Evolutionary conservation across 208 protist genomes (phyloP), one percentile per base, ranked within the genome.

Genomic region (Herpetomonas samuelpessoai): DNA sequence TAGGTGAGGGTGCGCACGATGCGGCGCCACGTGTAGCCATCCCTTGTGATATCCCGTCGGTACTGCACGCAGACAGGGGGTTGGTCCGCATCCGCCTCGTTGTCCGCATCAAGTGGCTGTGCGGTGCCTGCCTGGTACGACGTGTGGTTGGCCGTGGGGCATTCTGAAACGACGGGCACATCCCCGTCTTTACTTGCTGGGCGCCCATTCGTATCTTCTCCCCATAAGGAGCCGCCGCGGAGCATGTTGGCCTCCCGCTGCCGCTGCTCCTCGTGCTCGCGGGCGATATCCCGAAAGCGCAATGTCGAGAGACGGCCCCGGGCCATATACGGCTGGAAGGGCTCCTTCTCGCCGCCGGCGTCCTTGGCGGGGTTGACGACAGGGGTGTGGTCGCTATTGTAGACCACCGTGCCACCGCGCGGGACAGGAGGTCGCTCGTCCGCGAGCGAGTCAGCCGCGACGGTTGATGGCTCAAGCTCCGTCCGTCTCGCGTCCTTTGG

Each of bases 11-110:
- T 39, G 3, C 64, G 60, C 19, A 35, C 53, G 19, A 72, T 31
- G 26, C 66, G 54, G n/a, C 19, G 28, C 24, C 57, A 57, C 6
- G 35, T 68, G 57, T 69, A 39, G 21, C 70, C 70, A 49, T 77
- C 61, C 27, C 59, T 48, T 19, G 62, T 53, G 12, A 75, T 60
- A 53, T 75, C 63, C 4, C 61, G 62, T 18, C 30, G 25, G 31
- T 35, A 31, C 46, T 49, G n/a, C 35, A 79, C 62, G 0, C 35
- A 41, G 9, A 18, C 56, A 51, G 0, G n/a, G 12, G 25, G 41
- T n/a, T n/a, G n/a, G n/a, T n/a, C n/a, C n/a, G n/a, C n/a, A n/a
- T n/a, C n/a, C n/a, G n/a, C n/a, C n/a, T n/a, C n/a, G n/a, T n/a
- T n/a, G n/a, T n/a, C n/a, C n/a, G n/a, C n/a, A n/a, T n/a, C n/a